A percentile compares a stretch with the other conserved stretches of the same genome.
Conservation (phyloP, 1,284 basidiomycete genomes). For the Golubevia sp. region DNA sequence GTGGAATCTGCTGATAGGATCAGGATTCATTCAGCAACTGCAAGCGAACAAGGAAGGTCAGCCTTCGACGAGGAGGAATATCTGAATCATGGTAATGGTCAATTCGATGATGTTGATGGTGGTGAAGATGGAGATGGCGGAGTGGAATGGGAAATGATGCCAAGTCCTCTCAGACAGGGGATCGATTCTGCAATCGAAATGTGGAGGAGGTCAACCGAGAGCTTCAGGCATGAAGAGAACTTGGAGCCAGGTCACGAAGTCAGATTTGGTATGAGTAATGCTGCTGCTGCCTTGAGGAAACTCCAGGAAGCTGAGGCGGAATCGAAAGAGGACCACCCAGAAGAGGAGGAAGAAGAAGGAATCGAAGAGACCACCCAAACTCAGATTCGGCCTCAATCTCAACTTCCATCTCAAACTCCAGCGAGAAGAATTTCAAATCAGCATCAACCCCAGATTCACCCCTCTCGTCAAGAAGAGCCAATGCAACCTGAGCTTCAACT, state of each 20-base stretch:
- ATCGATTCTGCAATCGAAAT: not conserved
- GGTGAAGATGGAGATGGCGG: not conserved
- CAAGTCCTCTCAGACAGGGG: not conserved
- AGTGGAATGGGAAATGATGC: not conserved
- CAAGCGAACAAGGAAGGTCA: not conserved
- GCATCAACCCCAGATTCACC: not conserved
- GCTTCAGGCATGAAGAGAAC: not conserved
- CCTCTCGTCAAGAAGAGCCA: too few relatives aligned
- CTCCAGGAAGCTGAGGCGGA: not conserved
- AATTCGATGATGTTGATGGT: not conserved
- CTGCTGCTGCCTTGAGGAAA: not conserved
- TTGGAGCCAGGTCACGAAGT: too few relatives aligned
- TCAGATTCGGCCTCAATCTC: not conserved
- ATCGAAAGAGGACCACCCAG: not conserved
- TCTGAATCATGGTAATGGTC: not conserved
- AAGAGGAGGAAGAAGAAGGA: not conserved
- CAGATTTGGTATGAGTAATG: not conserved
- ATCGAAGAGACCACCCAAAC: not conserved
- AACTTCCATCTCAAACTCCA: too few relatives aligned
- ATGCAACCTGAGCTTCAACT: too few relatives aligned
- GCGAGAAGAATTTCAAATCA: not conserved
- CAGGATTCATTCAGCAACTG: not conserved
- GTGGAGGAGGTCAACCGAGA: not conserved
- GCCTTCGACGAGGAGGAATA: not conserved
- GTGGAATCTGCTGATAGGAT: not conserved